Conservation (phyloP, 2,329 filamentous ascomycete genomes). For the Cladophialophora immunda region DNA sequence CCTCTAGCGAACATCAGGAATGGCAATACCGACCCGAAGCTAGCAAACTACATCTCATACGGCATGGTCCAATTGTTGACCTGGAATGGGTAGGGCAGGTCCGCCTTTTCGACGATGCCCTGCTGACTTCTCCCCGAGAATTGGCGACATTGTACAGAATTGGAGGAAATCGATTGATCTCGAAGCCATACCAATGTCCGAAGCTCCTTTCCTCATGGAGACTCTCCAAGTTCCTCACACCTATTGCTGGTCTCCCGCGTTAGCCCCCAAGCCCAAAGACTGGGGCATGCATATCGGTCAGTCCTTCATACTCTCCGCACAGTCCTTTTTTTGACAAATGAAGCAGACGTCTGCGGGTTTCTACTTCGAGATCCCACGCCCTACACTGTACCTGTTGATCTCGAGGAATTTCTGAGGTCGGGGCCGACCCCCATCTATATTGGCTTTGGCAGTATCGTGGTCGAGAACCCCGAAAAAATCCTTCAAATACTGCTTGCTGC, state of each 20-base stretch:
- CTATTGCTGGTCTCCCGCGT: constrained; percentile 56
- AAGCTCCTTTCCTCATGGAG: constrained; percentile 50
- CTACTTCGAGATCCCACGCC: constrained; percentile 52
- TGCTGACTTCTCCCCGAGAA: constrained; percentile 37
- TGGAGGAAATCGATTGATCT: constrained; percentile 53
- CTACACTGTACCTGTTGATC: constrained; percentile 51
- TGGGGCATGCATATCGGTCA: constrained; percentile 50
- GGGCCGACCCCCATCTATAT: constrained; percentile 64
- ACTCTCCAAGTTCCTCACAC: constrained; percentile 53
- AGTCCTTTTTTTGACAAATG: constrained; percentile 12
- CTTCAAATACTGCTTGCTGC: constrained; percentile 59
- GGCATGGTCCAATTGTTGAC: constrained; percentile 58
- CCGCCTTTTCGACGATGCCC: constrained; percentile 37
- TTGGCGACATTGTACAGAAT: constrained; percentile 58
- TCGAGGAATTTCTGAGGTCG: constrained; percentile 54
- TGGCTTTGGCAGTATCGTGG: constrained; percentile 66
- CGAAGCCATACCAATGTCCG: constrained; percentile 48
- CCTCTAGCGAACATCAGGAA: constrained; percentile 59
- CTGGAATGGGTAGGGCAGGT: constrained; percentile 54
- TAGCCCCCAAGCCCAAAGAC: constrained; percentile 53
- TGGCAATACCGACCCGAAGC: constrained; percentile 43
- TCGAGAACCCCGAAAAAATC: constrained; percentile 58
- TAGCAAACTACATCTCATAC: constrained; percentile 58
- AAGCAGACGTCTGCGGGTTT: constrained; percentile 54
- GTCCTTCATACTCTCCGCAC: constrained; percentile 22